A percentile compares a stretch with the other conserved stretches of the same genome.
Conservation (phyloP, 169 alveolate species). For the Plasmodium ovale region DNA sequence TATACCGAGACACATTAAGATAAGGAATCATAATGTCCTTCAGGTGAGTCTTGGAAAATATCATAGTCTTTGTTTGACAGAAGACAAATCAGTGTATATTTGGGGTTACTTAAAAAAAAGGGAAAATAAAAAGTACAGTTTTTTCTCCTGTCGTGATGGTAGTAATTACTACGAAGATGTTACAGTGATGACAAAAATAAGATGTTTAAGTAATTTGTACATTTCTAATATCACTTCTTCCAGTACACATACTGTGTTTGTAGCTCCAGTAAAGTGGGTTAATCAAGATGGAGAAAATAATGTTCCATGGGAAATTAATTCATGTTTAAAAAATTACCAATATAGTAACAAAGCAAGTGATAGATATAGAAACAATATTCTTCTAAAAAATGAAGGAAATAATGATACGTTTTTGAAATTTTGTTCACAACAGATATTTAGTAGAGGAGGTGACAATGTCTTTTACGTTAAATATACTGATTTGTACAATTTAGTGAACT, state of each 20-base stretch:
- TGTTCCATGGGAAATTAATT: too few species aligned
- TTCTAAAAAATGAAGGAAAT: neutral
- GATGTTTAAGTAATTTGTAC: conserved; percentile 32
- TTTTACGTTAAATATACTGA: conserved; percentile 59
- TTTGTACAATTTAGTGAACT: conserved; percentile 10
- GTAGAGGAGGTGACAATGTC: conserved; percentile 68
- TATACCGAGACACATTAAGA: conserved; percentile 49
- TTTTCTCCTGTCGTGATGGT: neutral
- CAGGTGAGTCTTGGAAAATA: conserved; percentile 66
- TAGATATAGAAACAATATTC: conserved; percentile 8
- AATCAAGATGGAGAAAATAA: neutral
- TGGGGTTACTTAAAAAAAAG: conserved; percentile 59
- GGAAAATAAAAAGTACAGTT: neutral
- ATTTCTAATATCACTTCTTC: conserved; percentile 50
- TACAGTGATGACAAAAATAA: conserved; percentile 27
- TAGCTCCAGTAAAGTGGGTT: conserved; percentile 41
- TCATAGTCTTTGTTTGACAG: conserved; percentile 61
- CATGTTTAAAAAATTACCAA: too few species aligned
- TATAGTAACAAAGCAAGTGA: conserved; percentile 10
- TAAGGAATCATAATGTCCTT: conserved; percentile 31
- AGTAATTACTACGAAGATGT: conserved; percentile 18
- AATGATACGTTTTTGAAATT: conserved; percentile 7
- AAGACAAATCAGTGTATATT: conserved; percentile 53
- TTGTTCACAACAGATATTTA: conserved; percentile 12
- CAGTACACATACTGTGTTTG: conserved; percentile 54